Conservation (phyloP, 768 basidiomycete species). For the Termitomyces sp. region DNA sequence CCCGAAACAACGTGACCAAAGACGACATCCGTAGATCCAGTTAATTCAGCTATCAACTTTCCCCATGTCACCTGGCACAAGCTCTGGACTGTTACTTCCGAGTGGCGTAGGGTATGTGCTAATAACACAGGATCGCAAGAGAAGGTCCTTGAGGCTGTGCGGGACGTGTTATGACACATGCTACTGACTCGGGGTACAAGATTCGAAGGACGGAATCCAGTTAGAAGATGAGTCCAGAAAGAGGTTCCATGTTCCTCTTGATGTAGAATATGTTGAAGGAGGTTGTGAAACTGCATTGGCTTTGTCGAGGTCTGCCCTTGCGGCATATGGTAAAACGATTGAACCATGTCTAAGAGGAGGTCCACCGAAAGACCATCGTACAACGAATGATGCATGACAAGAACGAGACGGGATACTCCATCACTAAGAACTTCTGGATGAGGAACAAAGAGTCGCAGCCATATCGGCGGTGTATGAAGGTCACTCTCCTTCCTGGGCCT, state of each 20-base stretch:
- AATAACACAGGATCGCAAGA: constrained; percentile 10
- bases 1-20: constrained; percentile 45
- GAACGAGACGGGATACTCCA: constrained; percentile 20
- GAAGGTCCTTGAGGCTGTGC: constrained; percentile 11
- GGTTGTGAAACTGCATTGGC: constrained; percentile 27
- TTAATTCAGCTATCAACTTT: constrained; percentile 20
- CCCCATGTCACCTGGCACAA: constrained; percentile 25
- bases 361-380: constrained; percentile 40
- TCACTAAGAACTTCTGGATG: background rate
- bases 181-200: constrained; percentile 9
- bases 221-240: constrained; percentile 30
- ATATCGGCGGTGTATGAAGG: constrained; percentile 22
- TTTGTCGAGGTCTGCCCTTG: constrained; percentile 13
- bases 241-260: constrained; percentile 31
- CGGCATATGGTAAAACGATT: constrained; percentile 22
- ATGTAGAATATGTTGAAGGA: constrained; percentile 29
- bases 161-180: background rate
- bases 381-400: constrained; percentile 42
- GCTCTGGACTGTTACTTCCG: constrained; percentile 29
- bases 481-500: constrained; percentile 16
- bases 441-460: constrained; percentile 23
- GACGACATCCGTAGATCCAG: constrained; percentile 31
- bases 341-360: constrained; percentile 26
- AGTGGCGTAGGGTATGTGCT: constrained; percentile 12
- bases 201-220: constrained; percentile 14